These are phyloP conservation scores for Oryza punctata DNA, from an alignment of 176 grass and related monocot genomes.

Conservation along the genomic window DNA sequence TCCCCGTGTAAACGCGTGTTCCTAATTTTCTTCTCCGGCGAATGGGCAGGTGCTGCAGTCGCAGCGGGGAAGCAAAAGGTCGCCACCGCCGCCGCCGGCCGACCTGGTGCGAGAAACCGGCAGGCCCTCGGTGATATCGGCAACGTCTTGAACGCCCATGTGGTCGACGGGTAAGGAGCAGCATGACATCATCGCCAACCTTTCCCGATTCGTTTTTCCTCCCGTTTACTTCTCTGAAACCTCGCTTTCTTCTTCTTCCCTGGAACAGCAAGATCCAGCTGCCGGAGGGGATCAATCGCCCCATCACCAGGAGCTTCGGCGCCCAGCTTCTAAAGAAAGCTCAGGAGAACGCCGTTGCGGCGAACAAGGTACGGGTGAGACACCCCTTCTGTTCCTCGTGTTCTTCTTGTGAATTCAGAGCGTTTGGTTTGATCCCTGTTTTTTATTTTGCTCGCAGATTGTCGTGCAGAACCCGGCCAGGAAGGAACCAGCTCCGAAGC, in stretches of 20 bases:
- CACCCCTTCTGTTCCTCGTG: not conserved
- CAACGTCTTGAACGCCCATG: constrained; percentile 43
- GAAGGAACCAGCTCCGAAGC: constrained; percentile 39
- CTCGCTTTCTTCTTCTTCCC: not conserved
- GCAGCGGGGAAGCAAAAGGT: constrained; percentile 51
- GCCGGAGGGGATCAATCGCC: constrained; percentile 53
- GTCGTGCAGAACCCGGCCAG: constrained; percentile 37
- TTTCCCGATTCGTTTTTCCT: not conserved
- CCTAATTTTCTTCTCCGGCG: not conserved
- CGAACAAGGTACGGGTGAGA: constrained; percentile 50
- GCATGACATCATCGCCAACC: not conserved
- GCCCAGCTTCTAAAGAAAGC: constrained; percentile 61
- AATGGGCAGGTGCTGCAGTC: constrained; percentile 44
- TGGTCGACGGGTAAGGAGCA: constrained; percentile 37
- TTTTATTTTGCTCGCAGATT: not conserved
- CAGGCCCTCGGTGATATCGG: constrained; percentile 69
- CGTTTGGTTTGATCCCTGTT: not conserved
- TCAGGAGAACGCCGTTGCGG: constrained; percentile 42
- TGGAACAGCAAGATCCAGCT: constrained; percentile 40
- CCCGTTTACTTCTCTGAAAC: not conserved
- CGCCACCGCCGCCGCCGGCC: constrained; percentile 28
- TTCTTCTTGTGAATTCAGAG: not conserved
- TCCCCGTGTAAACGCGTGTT: not conserved
- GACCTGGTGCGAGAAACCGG: constrained; percentile 37
- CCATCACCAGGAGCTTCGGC: constrained; percentile 60